Evolutionary conservation across 768 basidiomycete species (phyloP), one percentile per base, ranked within the genome.

Genomic region (Lenzites betulinus): DNA sequence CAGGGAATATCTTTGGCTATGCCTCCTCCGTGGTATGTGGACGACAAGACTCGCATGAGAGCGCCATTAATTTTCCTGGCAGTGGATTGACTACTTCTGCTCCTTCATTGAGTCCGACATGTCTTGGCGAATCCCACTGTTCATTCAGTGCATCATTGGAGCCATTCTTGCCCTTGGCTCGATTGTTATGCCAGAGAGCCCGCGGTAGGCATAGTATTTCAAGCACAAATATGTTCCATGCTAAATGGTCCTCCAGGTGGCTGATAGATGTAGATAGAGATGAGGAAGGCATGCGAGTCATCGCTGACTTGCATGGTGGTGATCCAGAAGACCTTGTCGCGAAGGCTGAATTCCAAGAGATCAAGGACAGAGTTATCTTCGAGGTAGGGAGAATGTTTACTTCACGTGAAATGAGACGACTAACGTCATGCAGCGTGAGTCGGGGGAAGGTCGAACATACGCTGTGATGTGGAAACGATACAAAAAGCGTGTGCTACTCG

Each of bases 51-150:
- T 30, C 35, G 33, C 15, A 49, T 12, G 51, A 28, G n/a, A 60
- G 9, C 3, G 48, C 6, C 39, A 2, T 28, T 16, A 30, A 35
- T 33, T 44, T 20, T 13, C 8, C 6, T 49, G 7, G 33, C 59
- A 92, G 91, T 98, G 95, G 95, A 86, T 89, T 49, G 95, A 94
- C 72, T 98, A 98, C 73, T 92, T 94, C 67, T 92, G 88, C 71
- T 95, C 93, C 1, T 98, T 83, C 77, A 82, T 97, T 49, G 83
- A 90, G 28, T 90, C 89, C 8, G 86, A 97, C 73, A 73, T 87
- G 51, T 86, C 93, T n/a, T 98, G 95, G 95, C 83, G 95, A 39
- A 79, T 95, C 59, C 95, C 95, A 15, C 82, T 98, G 33, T 87
- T 88, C 65, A 78, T 96, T 3, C 95, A 97, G 80, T 92, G 90